These are phyloP conservation scores for Lenwebbia sp. DNA, from an alignment of 345 rosid genomes.

Conservation along the genomic window DNA sequence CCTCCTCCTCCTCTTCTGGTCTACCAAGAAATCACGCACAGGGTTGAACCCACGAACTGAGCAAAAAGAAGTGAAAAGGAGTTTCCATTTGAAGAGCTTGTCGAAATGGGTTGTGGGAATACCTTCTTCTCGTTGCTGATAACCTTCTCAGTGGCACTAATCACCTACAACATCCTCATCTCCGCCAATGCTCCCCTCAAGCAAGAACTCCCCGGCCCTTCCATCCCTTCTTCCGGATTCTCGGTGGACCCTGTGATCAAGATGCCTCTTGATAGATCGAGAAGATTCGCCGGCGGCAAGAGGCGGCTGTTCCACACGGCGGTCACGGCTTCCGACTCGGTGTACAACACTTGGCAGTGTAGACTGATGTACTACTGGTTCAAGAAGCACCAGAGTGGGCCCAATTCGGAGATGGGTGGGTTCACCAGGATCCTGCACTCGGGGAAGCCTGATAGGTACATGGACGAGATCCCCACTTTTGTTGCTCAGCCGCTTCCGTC, in stretches of 20 bases:
- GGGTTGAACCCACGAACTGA: background rate
- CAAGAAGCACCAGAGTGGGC: conserved; percentile 51
- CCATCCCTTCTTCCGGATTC: conserved; percentile 14
- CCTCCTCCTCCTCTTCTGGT: background rate
- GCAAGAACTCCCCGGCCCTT: conserved; percentile 74
- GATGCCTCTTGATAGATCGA: conserved; percentile 57
- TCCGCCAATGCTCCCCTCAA: conserved; percentile 88
- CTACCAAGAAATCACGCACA: background rate
- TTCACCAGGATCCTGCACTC: conserved; percentile 94
- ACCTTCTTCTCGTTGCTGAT: conserved; percentile 56
- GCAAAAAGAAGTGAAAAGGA: background rate
- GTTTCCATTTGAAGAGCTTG: background rate
- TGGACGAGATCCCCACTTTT: conserved; percentile 98
- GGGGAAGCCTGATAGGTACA: conserved; percentile 69
- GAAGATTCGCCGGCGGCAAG: conserved; percentile 3
- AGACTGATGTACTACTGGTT: conserved; percentile 98
- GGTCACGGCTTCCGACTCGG: conserved; percentile 88
- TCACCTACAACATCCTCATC: conserved; percentile 92
- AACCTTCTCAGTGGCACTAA: conserved; percentile 73
- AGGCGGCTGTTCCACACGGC: conserved; percentile 92
- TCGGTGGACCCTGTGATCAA: conserved; percentile 60
- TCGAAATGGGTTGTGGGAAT: conserved; percentile 70
- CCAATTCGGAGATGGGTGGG: conserved; percentile 83
- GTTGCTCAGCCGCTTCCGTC: conserved; percentile 86
- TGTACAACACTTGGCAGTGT: conserved; percentile 97